Conservation (phyloP, 1,284 basidiomycete genomes). For the Wallemia hederae region DNA sequence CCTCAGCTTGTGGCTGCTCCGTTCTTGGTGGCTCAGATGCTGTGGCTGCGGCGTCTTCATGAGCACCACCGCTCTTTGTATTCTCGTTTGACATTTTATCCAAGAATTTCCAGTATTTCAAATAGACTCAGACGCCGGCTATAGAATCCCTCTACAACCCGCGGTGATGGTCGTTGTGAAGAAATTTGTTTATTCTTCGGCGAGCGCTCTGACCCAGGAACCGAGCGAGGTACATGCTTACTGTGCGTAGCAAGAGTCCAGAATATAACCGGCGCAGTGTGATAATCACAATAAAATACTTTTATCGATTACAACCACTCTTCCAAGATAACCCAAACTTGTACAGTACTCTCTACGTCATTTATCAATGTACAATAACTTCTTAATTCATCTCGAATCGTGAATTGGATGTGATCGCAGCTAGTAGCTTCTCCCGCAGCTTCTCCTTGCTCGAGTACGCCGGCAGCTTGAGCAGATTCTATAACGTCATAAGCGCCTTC, state of each 20-base stretch:
- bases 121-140: background rate
- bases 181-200: background rate
- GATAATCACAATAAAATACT: too few species aligned
- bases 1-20: too few species aligned
- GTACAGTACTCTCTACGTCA: too few species aligned
- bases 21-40: too few species aligned
- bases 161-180: background rate
- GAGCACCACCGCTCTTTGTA: too few species aligned
- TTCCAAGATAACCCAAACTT: too few species aligned
- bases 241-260: too few species aligned
- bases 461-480: constrained; percentile 26
- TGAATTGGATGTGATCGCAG: background rate
- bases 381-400: background rate
- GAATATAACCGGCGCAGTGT: too few species aligned
- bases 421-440: constrained; percentile 41
- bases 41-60: too few species aligned
- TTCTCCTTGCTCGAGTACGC: constrained; percentile 31
- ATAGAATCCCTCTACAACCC: background rate
- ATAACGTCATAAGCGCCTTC: background rate
- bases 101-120: background rate
- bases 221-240: background rate
- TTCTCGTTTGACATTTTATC: background rate
- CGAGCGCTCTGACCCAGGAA: background rate
- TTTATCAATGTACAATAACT: too few species aligned
- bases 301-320: too few species aligned